Evolutionary conservation across 1,284 basidiomycete species (phyloP).

Genomic region (Ceratobasidium sp.): DNA sequence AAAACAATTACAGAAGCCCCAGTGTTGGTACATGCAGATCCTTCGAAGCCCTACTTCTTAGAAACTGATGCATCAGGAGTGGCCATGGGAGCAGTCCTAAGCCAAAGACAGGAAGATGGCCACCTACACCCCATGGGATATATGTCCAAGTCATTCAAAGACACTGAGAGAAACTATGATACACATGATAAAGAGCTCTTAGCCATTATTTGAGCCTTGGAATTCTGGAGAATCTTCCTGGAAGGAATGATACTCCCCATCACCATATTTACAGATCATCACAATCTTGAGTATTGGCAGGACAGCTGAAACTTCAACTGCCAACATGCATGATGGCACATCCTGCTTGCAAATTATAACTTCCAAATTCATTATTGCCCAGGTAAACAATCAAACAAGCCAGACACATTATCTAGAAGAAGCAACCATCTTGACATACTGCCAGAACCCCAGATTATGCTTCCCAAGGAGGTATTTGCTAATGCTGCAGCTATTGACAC

Average conservation of each 20-base stretch:
- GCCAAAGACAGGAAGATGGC: conserved; percentile 4
- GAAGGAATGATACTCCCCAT: background rate
- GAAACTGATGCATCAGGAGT: conserved; percentile 29
- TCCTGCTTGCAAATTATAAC: conserved; percentile 21
- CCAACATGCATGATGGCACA: conserved; percentile 24
- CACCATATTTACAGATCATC: conserved; percentile 4
- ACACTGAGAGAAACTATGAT: background rate
- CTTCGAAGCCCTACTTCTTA: background rate
- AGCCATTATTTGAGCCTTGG: background rate
- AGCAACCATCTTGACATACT: conserved; percentile 26
- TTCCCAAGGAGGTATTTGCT: background rate
- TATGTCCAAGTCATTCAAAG: background rate
- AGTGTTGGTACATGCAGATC: background rate
- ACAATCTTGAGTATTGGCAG: conserved; percentile 5
- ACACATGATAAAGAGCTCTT: conserved; percentile 4
- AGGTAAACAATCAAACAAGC: conserved; percentile 6
- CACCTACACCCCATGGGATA: conserved; percentile 17
- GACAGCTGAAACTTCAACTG: background rate
- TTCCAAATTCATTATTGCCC: conserved; percentile 18
- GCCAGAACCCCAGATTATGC: background rate
- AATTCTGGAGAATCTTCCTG: background rate
- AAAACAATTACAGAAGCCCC: background rate
- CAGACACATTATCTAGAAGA: conserved; percentile 21
- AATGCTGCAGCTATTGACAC: background rate
- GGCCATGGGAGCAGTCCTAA: conserved; percentile 18